These are phyloP conservation scores for Diplogelasinospora grovesii DNA, from an alignment of 495 filamentous ascomycete species.

Conservation along the genomic window DNA sequence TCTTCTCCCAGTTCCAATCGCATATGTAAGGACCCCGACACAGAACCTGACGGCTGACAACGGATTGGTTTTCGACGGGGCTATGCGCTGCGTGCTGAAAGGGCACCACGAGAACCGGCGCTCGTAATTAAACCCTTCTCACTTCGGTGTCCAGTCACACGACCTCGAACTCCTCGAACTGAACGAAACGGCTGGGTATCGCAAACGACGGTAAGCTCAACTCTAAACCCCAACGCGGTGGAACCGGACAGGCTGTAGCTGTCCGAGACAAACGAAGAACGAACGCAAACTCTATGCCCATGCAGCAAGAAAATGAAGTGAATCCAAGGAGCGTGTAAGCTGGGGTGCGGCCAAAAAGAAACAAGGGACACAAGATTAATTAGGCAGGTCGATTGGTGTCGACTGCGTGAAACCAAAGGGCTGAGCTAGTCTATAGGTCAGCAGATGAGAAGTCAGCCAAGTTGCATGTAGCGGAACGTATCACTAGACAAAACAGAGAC, in stretches of 20 bases:
- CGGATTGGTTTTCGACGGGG: slow-evolving; percentile 15
- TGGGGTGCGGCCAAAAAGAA: slow-evolving; percentile 18
- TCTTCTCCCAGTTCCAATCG: slow-evolving; percentile 14
- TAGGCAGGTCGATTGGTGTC: slow-evolving; percentile 10
- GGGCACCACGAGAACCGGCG: slow-evolving; percentile 3
- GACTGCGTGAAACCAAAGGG: slow-evolving; percentile 14
- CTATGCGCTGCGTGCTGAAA: too few species aligned
- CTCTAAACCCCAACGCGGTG: slow-evolving; percentile 26
- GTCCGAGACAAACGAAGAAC: slow-evolving; percentile 26
- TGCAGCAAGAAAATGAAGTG: slow-evolving; percentile 17
- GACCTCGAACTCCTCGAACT: slow-evolving; percentile 15
- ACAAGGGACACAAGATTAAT: slow-evolving; percentile 13
- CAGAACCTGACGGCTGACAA: slow-evolving; percentile 6
- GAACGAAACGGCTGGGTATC: slow-evolving; percentile 19
- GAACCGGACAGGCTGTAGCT: slow-evolving; percentile 28
- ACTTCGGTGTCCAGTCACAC: slow-evolving; percentile 9
- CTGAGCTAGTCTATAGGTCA: slow-evolving; percentile 9
- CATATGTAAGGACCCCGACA: slow-evolving; percentile 20
- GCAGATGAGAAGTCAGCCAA: slow-evolving; percentile 19
- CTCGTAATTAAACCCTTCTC: slow-evolving; percentile 6
- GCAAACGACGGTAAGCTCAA: slow-evolving; percentile 19
- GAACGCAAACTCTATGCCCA: slow-evolving; percentile 18
- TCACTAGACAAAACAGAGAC: slow-evolving; percentile 14
- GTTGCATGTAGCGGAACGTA: slow-evolving; percentile 10
- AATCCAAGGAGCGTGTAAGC: slow-evolving; percentile 14